Evolutionary conservation across 768 basidiomycete species (phyloP).

Genomic region (Chalciporus chontae): DNA sequence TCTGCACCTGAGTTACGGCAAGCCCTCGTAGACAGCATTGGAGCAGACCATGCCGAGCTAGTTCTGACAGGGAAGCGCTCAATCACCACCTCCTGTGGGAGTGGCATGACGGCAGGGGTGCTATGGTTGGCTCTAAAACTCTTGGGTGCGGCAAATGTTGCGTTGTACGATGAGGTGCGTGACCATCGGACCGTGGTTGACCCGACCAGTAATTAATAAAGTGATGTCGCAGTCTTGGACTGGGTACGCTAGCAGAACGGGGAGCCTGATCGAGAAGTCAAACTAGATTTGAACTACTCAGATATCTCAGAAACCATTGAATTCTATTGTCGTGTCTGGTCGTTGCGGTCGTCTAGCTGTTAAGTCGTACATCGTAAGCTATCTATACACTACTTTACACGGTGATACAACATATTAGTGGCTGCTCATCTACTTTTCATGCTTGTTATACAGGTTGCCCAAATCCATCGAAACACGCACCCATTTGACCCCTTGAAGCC

Average conservation of each 20-base stretch:
- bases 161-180: conserved; percentile 92
- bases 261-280: conserved; percentile 69
- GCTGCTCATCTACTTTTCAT: conserved; percentile 9
- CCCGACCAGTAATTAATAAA: conserved; percentile 16
- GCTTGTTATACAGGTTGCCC: conserved; percentile 17
- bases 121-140: conserved; percentile 90
- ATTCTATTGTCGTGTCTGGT: conserved; percentile 4
- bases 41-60: conserved; percentile 48
- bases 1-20: conserved; percentile 53
- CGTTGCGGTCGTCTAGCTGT: not conserved
- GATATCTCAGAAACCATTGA: conserved; percentile 1
- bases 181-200: conserved; percentile 4
- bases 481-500: conserved; percentile 15
- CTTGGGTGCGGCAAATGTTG: conserved; percentile 55
- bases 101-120: conserved; percentile 96
- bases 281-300: conserved; percentile 1
- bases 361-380: conserved; percentile 3
- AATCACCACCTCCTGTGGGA: conserved; percentile 83
- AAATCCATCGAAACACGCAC: conserved; percentile 20
- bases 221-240: conserved; percentile 80
- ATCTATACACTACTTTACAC: conserved; percentile 21
- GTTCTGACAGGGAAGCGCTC: conserved; percentile 57
- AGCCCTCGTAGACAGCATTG: conserved; percentile 62
- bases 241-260: conserved; percentile 77
- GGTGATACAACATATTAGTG: conserved; percentile 30